These are phyloP conservation scores for Aquanectria penicillioides DNA, from an alignment of 2,329 filamentous ascomycete genomes.

Conservation along the genomic window DNA sequence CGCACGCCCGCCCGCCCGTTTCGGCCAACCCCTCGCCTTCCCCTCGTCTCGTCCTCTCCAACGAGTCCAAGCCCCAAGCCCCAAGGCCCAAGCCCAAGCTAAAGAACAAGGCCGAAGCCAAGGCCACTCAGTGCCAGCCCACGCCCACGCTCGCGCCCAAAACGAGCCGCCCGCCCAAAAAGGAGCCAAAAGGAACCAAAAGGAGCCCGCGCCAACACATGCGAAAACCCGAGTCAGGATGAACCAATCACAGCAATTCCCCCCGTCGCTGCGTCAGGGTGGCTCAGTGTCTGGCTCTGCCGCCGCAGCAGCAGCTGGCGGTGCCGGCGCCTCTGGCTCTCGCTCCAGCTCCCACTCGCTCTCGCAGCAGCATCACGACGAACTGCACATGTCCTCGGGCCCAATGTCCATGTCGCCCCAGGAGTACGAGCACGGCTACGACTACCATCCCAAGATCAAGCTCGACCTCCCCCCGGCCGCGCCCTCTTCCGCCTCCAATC, in stretches of 20 bases:
- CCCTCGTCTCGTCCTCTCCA: no score
- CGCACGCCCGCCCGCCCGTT: not conserved
- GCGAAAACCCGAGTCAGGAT: slow-evolving; percentile 46
- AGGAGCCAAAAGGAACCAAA: slow-evolving; percentile 21
- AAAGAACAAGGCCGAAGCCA: not conserved
- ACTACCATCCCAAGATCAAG: slow-evolving; percentile 63
- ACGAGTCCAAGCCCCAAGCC: not conserved
- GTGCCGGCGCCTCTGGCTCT: slow-evolving; percentile 29
- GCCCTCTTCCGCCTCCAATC: slow-evolving; percentile 51
- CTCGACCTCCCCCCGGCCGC: slow-evolving; percentile 57
- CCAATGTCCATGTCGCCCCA: slow-evolving; percentile 54
- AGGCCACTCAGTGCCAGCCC: not conserved
- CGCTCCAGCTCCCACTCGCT: slow-evolving; percentile 33
- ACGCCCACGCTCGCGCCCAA: not conserved
- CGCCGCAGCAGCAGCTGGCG: slow-evolving; percentile 31
- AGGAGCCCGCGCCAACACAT: slow-evolving; percentile 15
- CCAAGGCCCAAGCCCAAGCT: not conserved
- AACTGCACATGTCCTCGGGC: slow-evolving; percentile 64
- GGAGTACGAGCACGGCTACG: slow-evolving; percentile 54
- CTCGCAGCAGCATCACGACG: slow-evolving; percentile 54
- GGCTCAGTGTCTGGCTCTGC: slow-evolving; percentile 36
- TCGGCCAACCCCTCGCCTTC: no score
- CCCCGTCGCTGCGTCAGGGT: slow-evolving; percentile 43
- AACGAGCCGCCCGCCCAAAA: not conserved
- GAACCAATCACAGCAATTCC: slow-evolving; percentile 54